These are phyloP conservation scores for Hypericum perforatum DNA, from an alignment of 345 rosid species.

Conservation along the genomic window DNA sequence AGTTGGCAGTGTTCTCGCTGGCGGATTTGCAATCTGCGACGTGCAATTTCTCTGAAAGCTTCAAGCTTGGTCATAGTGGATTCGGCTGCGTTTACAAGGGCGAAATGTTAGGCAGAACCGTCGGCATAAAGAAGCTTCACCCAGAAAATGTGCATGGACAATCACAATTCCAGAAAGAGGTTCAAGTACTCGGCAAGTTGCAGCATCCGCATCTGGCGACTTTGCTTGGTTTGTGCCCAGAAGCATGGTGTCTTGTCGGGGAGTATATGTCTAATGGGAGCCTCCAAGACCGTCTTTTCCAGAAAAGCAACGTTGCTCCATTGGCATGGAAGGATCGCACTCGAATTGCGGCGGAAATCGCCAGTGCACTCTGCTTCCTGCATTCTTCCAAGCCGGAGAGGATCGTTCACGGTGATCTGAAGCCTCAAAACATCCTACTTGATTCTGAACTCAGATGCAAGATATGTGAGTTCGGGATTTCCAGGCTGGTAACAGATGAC, in stretches of 20 bases:
- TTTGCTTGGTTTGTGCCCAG: slow-evolving; percentile 62
- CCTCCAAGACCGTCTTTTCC: slow-evolving; percentile 45
- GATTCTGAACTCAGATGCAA: slow-evolving; percentile 61
- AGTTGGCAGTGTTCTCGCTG: slow-evolving; percentile 49
- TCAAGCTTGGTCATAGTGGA: slow-evolving; percentile 59
- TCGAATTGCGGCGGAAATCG: slow-evolving; percentile 47
- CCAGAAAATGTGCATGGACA: slow-evolving; percentile 57
- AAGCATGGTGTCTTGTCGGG: slow-evolving; percentile 53
- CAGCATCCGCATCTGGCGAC: slow-evolving; percentile 68
- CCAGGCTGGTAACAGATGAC: slow-evolving; percentile 43
- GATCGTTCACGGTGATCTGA: slow-evolving; percentile 64
- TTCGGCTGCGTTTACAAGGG: slow-evolving; percentile 64
- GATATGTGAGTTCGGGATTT: slow-evolving; percentile 59
- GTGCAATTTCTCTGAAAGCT: slow-evolving; percentile 67
- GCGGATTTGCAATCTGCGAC: slow-evolving; percentile 53
- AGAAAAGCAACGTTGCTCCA: slow-evolving; percentile 35
- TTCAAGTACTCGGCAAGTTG: slow-evolving; percentile 53
- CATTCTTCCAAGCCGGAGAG: slow-evolving; percentile 64
- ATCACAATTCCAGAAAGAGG: slow-evolving; percentile 61
- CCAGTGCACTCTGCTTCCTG: slow-evolving; percentile 67
- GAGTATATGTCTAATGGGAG: slow-evolving; percentile 67
- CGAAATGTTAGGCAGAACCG: slow-evolving; percentile 78
- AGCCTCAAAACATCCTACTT: slow-evolving; percentile 56
- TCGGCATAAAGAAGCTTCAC: slow-evolving; percentile 54
- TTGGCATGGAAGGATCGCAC: slow-evolving; percentile 49